Percentiles rank a stretch among this genome's conserved stretches.
These are phyloP conservation scores for Sungouiozyma intestinalis DNA, from an alignment of 805 yeast species.

Conservation along the genomic window DNA sequence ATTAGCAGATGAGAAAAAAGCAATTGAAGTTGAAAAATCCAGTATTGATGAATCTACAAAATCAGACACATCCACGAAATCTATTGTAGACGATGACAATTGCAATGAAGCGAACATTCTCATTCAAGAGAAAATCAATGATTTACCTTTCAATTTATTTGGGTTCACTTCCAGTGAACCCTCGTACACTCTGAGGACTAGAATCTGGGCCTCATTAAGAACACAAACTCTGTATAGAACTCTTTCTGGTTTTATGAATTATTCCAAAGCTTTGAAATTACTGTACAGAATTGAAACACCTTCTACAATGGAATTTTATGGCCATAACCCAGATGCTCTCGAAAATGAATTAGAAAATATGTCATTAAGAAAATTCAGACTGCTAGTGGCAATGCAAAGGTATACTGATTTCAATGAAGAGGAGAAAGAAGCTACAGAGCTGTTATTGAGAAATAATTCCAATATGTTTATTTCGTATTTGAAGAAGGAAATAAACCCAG, in stretches of 20 bases:
- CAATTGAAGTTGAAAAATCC: neutral
- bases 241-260: conserved; percentile 74
- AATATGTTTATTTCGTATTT: conserved; percentile 47
- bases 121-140: conserved; percentile 38
- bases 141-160: conserved; percentile 58
- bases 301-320: conserved; percentile 36
- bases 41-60: neutral
- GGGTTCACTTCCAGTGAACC: conserved; percentile 64
- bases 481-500: conserved; percentile 32
- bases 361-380: conserved; percentile 69
- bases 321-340: conserved; percentile 42
- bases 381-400: conserved; percentile 84
- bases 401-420: conserved; percentile 50
- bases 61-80: neutral
- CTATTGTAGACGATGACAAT: neutral
- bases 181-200: conserved; percentile 54
- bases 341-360: conserved; percentile 58
- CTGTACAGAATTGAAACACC: conserved; percentile 59
- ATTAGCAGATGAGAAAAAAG: conserved; percentile 29
- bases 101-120: conserved; percentile 10
- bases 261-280: conserved; percentile 59
- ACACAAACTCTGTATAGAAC: conserved; percentile 80
- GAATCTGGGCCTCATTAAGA: conserved; percentile 81
- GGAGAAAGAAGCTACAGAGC: conserved; percentile 59
- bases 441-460: conserved; percentile 65